Evolutionary conservation across 2,329 filamentous ascomycete genomes (phyloP).

Genomic region (Claviceps sp.): DNA sequence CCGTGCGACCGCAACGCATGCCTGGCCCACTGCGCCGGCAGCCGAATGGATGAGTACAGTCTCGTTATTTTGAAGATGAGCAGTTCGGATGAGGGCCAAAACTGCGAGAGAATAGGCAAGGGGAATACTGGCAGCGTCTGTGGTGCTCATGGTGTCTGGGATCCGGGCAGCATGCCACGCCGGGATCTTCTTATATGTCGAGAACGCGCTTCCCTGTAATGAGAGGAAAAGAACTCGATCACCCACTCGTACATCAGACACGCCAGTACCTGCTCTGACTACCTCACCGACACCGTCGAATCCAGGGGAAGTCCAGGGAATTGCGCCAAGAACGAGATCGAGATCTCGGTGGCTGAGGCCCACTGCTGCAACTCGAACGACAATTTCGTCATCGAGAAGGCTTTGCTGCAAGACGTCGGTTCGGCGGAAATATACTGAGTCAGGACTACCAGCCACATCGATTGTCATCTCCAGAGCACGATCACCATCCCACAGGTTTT

Average conservation of each 20-base stretch:
- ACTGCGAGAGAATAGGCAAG: conserved; percentile 8
- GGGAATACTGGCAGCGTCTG: conserved; percentile 17
- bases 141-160: conserved; percentile 2
- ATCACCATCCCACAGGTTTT: conserved; percentile 11
- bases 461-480: conserved; percentile 13
- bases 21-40: conserved; percentile 10
- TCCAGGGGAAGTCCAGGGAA: conserved; percentile 12
- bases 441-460: conserved; percentile 12
- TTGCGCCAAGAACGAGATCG: conserved; percentile 10
- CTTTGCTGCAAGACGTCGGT: conserved; percentile 4
- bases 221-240: conserved; percentile 10
- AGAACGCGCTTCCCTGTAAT: conserved; percentile 7
- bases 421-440: conserved; percentile 13
- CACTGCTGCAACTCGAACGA: conserved; percentile 9
- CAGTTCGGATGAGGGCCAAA: conserved; percentile 4
- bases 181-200: conserved; percentile 9
- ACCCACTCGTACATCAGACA: conserved; percentile 7
- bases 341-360: conserved; percentile 13
- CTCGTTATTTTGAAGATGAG: conserved; percentile 19
- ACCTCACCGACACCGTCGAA: conserved; percentile 15
- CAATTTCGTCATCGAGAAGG: conserved; percentile 9
- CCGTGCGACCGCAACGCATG: conserved; percentile 7
- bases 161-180: conserved; percentile 7
- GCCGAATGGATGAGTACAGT: conserved; percentile 19
- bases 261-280: conserved; percentile 7